phyloP scores from a whole-genome alignment of 2,329 filamentous ascomycete species.

The Westerdykella aurantiaca region DNA sequence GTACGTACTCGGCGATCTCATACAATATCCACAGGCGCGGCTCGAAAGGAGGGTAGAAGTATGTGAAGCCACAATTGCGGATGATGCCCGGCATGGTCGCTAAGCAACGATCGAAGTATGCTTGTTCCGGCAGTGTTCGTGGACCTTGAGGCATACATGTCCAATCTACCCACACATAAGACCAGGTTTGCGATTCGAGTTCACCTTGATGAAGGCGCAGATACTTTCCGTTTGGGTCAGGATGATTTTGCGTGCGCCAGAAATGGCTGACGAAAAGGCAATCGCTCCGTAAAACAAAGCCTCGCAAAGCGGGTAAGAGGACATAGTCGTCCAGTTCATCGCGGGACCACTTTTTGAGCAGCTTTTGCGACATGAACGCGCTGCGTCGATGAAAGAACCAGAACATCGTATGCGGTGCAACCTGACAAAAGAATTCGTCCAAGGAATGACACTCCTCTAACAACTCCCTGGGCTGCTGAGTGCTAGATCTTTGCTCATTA shows the following conservation, averaged over 20 bases:
- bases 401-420: conserved; percentile 1
- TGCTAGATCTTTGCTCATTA: not conserved
- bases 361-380: conserved; percentile 10
- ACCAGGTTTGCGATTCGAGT: conserved; percentile 15
- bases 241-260: conserved; percentile 17
- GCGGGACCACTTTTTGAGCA: conserved; percentile 9
- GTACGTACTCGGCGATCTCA: conserved; percentile 9
- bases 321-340: conserved; percentile 14
- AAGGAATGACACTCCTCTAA: conserved; percentile 4
- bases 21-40: conserved; percentile 23
- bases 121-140: conserved; percentile 11
- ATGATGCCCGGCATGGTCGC: conserved; percentile 19
- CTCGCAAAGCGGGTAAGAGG: conserved; percentile 13
- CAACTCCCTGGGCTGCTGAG: not conserved
- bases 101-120: conserved; percentile 16
- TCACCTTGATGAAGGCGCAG: conserved; percentile 13
- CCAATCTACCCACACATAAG: conserved; percentile 25
- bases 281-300: conserved; percentile 12
- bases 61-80: conserved; percentile 19
- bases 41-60: conserved; percentile 19
- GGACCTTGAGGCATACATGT: conserved; percentile 20
- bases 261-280: conserved; percentile 26
- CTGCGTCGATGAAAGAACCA: conserved; percentile 13
- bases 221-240: conserved; percentile 19
- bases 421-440: conserved; percentile 4